Evolutionary conservation across 495 filamentous ascomycete genomes (phyloP).

Genomic region (Aspergillus wentii): DNA sequence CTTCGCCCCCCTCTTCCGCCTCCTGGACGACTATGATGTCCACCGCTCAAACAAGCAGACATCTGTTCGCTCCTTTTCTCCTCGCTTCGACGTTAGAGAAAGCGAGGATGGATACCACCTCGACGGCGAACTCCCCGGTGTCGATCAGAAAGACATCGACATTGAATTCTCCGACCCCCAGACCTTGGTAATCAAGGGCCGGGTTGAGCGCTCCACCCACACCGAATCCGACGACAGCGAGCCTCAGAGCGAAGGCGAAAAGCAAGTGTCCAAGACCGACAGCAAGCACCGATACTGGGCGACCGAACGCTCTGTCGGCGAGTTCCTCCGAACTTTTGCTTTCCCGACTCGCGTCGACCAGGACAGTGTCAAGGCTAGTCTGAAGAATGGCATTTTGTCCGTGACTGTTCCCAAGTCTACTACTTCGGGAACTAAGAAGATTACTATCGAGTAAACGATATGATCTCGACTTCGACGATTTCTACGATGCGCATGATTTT

Average conservation of each 20-base stretch:
- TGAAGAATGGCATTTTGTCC: conserved; percentile 75
- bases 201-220: conserved; percentile 40
- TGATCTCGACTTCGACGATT: neutral
- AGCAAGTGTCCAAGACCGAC: conserved; percentile 20
- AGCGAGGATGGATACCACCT: conserved; percentile 67
- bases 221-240: conserved; percentile 51
- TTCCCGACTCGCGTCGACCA: conserved; percentile 77
- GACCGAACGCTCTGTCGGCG: conserved; percentile 74
- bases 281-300: conserved; percentile 67
- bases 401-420: conserved; percentile 78
- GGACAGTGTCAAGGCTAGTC: conserved; percentile 67
- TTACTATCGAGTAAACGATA: conserved; percentile 52
- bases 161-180: conserved; percentile 83
- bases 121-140: conserved; percentile 83
- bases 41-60: conserved; percentile 27
- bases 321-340: conserved; percentile 76
- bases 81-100: conserved; percentile 82
- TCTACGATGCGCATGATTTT: no score
- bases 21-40: conserved; percentile 40
- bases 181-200: conserved; percentile 73
- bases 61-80: conserved; percentile 50
- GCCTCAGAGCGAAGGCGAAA: conserved; percentile 15
- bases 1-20: conserved; percentile 42
- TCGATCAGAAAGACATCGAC: conserved; percentile 70
- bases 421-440: conserved; percentile 46